Evolutionary conservation across 1,284 basidiomycete genomes (phyloP), one percentile per base, ranked within the genome.

Genomic region (Papiliotrema nemorosa): DNA sequence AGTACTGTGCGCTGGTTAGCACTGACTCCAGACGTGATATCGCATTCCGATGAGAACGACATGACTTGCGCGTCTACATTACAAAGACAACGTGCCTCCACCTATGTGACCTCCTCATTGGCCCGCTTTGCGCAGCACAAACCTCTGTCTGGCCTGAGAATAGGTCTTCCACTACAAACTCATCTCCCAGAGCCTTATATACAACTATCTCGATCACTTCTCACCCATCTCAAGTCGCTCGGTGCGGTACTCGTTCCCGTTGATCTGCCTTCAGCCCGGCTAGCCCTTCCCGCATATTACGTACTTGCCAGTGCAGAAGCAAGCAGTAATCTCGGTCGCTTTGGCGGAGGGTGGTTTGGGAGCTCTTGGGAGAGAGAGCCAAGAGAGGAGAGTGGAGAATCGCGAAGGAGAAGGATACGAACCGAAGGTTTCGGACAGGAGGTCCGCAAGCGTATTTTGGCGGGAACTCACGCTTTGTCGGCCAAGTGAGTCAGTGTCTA

Each of bases 241-340:
- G 92, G 92, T 0, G 91, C 90, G 0, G 76, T 77, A 0, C 63
- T 97, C 18, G 73, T 84, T 0, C 80, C 88, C 0, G 83, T 97
- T 1, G 85, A 85, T 7, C 78, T 97, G 18, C 89, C 90, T 0
- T 81, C 81, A 2, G 88, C 89, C 0, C 77, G 76, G 1, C 87
- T 86, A 60, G 88, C 90, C 0, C 78, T 97, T 2, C 89, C 90
- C 47, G 88, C 92, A 4, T 98, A 98, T 78, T 98, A 98, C 66
- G 88, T 97, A 12, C 80, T 97, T 20, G 89, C 94, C 0, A 88
- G 84, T 54, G 92, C 96, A 0, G 96, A 98, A 68, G 94, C 93
- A 0, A 88, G 88, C 58, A 93, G 89, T 58, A 97, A 96, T 66
- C 77, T 98, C 35, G 90, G 88, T 1, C 79, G 91, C 31, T 98